Evolutionary conservation across 2,329 filamentous ascomycete species (phyloP), one percentile per base, ranked within the genome.

Genomic region (Fonsecaea multimorphosa): DNA sequence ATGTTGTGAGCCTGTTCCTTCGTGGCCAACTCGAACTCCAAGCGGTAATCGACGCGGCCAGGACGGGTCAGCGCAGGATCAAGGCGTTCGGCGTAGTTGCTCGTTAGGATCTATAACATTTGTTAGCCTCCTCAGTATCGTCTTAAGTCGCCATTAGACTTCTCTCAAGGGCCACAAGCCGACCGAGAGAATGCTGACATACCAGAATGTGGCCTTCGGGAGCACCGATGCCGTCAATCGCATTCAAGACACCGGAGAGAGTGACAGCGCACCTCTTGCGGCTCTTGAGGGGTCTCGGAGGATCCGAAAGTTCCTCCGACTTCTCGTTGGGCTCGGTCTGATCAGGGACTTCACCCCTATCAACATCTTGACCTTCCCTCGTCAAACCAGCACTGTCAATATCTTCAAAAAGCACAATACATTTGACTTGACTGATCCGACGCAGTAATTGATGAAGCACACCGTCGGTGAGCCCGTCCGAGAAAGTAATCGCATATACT

Each of bases 221-320:
- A 2, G 87, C 90, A 0, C 89, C 89, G 0, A 92, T 90, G 61
- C 92, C 91, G 73, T 96, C 91, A 49, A 95, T 92, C 64, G 89
- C 89, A 76, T 96, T 95, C 58, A 96, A 84, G 1, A 95, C 83
- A 0, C 91, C 91, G 0, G 90, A 91, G 1, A 95, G 83, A 1
- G 90, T 91, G 69, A 93, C 91, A n/a, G 5, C 16, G 38, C 38
- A 6, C 38, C n/a, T 40, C 38, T n/a, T 40, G 8, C 38, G 38
- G 11, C 38, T 3, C 38, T 40, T 40, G 16, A 8, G n/a, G 14
- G 14, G 3, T n/a, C 3, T 19, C 38, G 16, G n/a, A 40, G 38
- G 38, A n/a, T 16, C 3, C 14, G 38, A 40, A n/a, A n/a, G n/a
- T n/a, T 4, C 38, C 4, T n/a, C 38, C 16, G 8, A n/a, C 14